Conservation (phyloP, 257 asterid genomes). For the Dorcoceras hygrometricum region DNA sequence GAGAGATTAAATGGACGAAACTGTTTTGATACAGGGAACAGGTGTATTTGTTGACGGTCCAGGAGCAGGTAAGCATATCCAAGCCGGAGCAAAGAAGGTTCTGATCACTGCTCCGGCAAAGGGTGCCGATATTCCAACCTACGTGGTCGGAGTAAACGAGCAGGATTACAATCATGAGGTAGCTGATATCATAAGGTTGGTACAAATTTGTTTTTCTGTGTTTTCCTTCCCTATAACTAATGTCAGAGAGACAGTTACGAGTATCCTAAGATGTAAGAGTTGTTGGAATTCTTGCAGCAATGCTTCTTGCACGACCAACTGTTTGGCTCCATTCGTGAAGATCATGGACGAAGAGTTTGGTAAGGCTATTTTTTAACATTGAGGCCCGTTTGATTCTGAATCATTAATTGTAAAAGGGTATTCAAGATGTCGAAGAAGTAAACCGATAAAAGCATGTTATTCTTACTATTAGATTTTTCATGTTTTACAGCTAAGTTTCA, state of each 20-base stretch:
- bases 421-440: not conserved
- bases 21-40: constrained; percentile 55
- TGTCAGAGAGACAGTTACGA: not conserved
- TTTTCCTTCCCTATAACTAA: not conserved
- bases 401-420: not conserved
- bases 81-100: constrained; percentile 97
- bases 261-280: not conserved
- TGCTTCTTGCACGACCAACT: constrained; percentile 97
- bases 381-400: not conserved
- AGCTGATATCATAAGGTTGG: constrained; percentile 75
- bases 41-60: constrained; percentile 97
- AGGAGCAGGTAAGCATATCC: constrained; percentile 96
- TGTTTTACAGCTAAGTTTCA: not conserved
- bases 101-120: constrained; percentile 95
- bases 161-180: constrained; percentile 74
- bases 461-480: not conserved
- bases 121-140: constrained; percentile 93
- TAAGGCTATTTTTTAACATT: constrained; percentile 24
- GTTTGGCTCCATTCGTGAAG: constrained; percentile 92
- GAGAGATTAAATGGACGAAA: not conserved
- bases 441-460: not conserved
- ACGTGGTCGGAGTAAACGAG: constrained; percentile 86
- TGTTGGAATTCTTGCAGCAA: constrained; percentile 49
- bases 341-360: constrained; percentile 83
- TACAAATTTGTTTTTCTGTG: no score